Conservation (phyloP, 495 filamentous ascomycete species). For the Penicillium crystallinum region DNA sequence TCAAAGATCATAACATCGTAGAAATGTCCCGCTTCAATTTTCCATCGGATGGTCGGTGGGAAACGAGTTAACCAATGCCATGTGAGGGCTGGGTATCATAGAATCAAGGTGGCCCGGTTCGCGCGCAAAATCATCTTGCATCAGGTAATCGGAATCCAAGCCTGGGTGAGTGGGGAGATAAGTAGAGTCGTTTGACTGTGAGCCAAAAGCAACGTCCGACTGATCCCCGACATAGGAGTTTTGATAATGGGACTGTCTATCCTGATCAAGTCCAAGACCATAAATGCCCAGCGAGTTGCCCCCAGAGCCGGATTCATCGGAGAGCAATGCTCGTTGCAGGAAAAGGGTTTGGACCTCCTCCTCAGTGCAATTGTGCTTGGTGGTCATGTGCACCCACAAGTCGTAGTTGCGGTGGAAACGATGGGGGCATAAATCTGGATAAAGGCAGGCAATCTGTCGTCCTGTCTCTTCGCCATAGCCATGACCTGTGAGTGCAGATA, state of each 20-base stretch:
- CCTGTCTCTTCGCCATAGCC: slow-evolving; percentile 50
- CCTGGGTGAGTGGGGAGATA: slow-evolving; percentile 8
- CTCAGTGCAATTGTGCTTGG: slow-evolving; percentile 45
- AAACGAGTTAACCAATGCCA: slow-evolving; percentile 35
- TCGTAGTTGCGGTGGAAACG: slow-evolving; percentile 66
- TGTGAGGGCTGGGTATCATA: slow-evolving; percentile 31
- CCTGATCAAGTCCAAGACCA: slow-evolving; percentile 38
- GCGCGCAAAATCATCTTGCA: slow-evolving; percentile 18
- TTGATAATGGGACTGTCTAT: slow-evolving; percentile 12
- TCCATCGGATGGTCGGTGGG: slow-evolving; percentile 31
- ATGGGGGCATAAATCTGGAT: slow-evolving; percentile 44
- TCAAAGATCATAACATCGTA: slow-evolving; percentile 2
- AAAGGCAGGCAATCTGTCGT: slow-evolving; percentile 52
- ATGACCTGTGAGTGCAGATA: slow-evolving; percentile 53
- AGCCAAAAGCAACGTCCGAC: slow-evolving; percentile 3
- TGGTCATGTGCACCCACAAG: slow-evolving; percentile 58
- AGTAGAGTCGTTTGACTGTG: not conserved
- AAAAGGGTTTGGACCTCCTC: slow-evolving; percentile 48
- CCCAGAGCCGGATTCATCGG: slow-evolving; percentile 25
- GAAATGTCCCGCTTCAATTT: not conserved
- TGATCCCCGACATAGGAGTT: slow-evolving; percentile 11
- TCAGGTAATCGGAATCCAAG: slow-evolving; percentile 24
- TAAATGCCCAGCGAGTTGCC: slow-evolving; percentile 38
- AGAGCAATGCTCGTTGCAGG: slow-evolving; percentile 36
- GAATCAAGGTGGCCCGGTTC: slow-evolving; percentile 13